These are phyloP conservation scores for Candida ulmi DNA, from an alignment of 805 yeast genomes.

Conservation along the genomic window DNA sequence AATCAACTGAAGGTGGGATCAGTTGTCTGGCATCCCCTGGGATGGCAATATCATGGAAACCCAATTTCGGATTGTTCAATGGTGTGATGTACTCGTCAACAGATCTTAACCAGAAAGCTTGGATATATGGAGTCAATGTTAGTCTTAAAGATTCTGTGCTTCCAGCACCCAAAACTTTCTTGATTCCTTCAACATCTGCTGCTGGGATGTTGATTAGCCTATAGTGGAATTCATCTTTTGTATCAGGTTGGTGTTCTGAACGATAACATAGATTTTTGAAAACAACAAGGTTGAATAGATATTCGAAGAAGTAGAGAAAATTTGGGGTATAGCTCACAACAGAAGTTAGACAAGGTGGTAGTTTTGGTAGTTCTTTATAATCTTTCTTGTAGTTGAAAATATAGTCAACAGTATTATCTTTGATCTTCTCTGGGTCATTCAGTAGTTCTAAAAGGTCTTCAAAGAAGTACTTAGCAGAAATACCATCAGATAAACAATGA, in stretches of 20 bases:
- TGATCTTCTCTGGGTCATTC: not conserved
- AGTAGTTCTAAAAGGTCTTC: slow-evolving; percentile 8
- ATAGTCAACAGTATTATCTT: not conserved
- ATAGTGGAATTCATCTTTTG: slow-evolving; percentile 9
- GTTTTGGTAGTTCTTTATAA: slow-evolving; percentile 2
- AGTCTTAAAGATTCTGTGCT: slow-evolving; percentile 1
- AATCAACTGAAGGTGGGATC: slow-evolving; percentile 4
- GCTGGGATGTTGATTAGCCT: slow-evolving; percentile 8
- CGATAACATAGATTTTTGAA: slow-evolving; percentile 3
- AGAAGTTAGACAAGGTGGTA: slow-evolving; percentile 15
- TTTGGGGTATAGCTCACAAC: slow-evolving; percentile 12
- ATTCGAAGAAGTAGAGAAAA: slow-evolving; percentile 7
- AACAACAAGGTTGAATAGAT: slow-evolving; percentile 3
- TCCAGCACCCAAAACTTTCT: not conserved
- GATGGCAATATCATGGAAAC: slow-evolving; percentile 11
- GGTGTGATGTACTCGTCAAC: slow-evolving; percentile 2
- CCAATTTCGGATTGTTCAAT: slow-evolving; percentile 1
- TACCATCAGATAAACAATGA: slow-evolving; percentile 19
- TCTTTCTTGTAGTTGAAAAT: slow-evolving; percentile 11
- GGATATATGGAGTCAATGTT: slow-evolving; percentile 17
- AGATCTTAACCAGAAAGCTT: slow-evolving; percentile 15
- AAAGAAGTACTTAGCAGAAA: slow-evolving; percentile 10
- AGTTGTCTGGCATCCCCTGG: slow-evolving; percentile 18
- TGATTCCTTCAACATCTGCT: not conserved
- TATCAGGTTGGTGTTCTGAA: not conserved